phyloP scores from a whole-genome alignment of 2,329 filamentous ascomycete species.

The Didymella pomorum region DNA sequence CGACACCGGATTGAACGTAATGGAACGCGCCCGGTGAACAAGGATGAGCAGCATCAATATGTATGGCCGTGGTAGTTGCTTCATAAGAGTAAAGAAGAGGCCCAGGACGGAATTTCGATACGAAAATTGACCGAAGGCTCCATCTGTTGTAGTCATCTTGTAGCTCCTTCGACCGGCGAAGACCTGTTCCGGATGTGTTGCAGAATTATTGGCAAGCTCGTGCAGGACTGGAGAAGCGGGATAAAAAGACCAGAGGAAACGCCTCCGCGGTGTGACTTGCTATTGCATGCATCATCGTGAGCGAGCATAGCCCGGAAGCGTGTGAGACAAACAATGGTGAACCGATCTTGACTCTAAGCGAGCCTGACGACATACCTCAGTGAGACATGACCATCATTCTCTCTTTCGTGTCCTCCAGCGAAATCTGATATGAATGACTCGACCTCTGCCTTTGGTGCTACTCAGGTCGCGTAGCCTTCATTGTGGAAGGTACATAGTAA shows the following conservation, averaged over 20 bases:
- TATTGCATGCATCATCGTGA: background rate
- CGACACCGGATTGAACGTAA: constrained; percentile 5
- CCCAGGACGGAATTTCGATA: background rate
- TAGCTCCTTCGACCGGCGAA: background rate
- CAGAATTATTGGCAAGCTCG: background rate
- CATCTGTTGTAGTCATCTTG: constrained; percentile 2
- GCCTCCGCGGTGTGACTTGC: background rate
- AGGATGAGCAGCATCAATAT: background rate
- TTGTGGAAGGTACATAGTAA: too few species aligned
- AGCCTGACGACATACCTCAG: constrained; percentile 6
- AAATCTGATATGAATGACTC: background rate
- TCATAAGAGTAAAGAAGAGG: background rate
- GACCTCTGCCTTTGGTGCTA: background rate
- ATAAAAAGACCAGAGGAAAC: background rate
- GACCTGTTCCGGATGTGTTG: constrained; percentile 5
- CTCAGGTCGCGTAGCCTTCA: background rate
- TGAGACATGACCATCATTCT: constrained; percentile 6
- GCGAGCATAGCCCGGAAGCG: constrained; percentile 6
- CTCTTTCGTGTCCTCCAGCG: background rate
- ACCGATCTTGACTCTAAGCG: background rate
- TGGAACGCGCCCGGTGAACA: background rate
- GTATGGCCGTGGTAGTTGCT: background rate
- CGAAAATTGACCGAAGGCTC: background rate
- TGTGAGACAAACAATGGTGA: constrained; percentile 4
- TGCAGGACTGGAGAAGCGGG: background rate